Conservation (phyloP, 805 yeast species). For the Crinitomyces ghanaensis region DNA sequence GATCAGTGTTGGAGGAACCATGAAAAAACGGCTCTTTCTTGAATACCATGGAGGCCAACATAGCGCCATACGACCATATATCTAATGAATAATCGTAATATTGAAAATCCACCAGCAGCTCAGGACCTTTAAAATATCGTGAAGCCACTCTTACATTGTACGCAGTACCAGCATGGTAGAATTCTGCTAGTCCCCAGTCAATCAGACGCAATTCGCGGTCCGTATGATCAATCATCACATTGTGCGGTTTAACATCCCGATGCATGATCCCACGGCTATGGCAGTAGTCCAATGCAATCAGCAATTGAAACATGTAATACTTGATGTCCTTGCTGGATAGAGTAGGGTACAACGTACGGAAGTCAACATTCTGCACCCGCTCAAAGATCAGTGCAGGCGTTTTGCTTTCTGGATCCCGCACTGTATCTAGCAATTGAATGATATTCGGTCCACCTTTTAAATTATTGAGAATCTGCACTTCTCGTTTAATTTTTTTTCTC, state of each 20-base stretch:
- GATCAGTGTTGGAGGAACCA: conserved; percentile 86
- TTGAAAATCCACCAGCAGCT: conserved; percentile 68
- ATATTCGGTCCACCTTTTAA: conserved; percentile 76
- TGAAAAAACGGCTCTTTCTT: conserved; percentile 88
- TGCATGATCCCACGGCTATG: conserved; percentile 95
- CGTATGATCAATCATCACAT: conserved; percentile 81
- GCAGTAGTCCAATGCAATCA: conserved; percentile 73
- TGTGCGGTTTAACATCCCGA: conserved; percentile 89
- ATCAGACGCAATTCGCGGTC: conserved; percentile 53
- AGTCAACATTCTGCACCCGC: conserved; percentile 73
- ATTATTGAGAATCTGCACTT: conserved; percentile 77
- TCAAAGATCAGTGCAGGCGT: conserved; percentile 87
- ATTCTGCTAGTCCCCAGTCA: conserved; percentile 94
- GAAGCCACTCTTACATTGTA: conserved; percentile 90
- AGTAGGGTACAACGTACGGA: conserved; percentile 74
- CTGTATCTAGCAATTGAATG: conserved; percentile 66
- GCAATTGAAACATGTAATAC: conserved; percentile 71
- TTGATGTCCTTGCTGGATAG: conserved; percentile 66
- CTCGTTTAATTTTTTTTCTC: conserved; percentile 84
- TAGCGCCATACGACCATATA: conserved; percentile 86
- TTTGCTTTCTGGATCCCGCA: conserved; percentile 63
- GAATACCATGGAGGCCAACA: conserved; percentile 80
- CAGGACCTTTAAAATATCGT: conserved; percentile 88
- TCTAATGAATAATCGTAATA: conserved; percentile 83
- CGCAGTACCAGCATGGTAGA: conserved; percentile 80